Evolutionary conservation across 2,329 filamentous ascomycete species (phyloP).

Genomic region (Pestalotiopsis sp.): DNA sequence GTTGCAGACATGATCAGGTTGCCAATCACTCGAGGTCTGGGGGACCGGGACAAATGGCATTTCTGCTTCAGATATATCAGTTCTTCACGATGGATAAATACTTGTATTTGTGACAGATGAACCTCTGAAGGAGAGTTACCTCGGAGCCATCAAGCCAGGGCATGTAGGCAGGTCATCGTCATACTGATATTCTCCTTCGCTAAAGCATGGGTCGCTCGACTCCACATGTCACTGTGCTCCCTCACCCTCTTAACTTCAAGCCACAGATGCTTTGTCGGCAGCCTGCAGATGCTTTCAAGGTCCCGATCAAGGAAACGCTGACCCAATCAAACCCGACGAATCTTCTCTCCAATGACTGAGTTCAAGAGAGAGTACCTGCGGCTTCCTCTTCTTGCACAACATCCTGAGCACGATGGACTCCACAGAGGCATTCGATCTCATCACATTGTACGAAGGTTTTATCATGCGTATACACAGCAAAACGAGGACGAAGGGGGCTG

Average conservation of each 20-base stretch:
- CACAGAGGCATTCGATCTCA: not conserved
- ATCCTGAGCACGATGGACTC: not conserved
- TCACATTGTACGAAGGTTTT: constrained; percentile 6
- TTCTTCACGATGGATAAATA: not conserved
- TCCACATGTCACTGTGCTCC: not conserved
- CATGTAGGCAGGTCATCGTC: not conserved
- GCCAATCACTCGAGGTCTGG: not conserved
- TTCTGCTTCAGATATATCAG: no score
- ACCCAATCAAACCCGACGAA: not conserved
- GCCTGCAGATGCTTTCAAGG: not conserved
- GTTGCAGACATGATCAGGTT: not conserved
- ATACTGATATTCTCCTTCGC: not conserved
- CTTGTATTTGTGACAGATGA: not conserved
- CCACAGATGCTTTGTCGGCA: not conserved
- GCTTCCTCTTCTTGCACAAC: not conserved
- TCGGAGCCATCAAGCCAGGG: not conserved
- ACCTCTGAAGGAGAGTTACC: not conserved
- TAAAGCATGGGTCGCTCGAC: not conserved
- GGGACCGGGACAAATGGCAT: not conserved
- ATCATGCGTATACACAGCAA: constrained; percentile 11
- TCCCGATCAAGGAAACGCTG: not conserved
- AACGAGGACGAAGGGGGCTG: not conserved
- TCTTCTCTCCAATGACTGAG: not conserved
- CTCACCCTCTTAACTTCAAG: not conserved
- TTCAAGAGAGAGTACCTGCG: not conserved